Conservation (phyloP, 352 stramenopile species). For the Pythium biforme region DNA sequence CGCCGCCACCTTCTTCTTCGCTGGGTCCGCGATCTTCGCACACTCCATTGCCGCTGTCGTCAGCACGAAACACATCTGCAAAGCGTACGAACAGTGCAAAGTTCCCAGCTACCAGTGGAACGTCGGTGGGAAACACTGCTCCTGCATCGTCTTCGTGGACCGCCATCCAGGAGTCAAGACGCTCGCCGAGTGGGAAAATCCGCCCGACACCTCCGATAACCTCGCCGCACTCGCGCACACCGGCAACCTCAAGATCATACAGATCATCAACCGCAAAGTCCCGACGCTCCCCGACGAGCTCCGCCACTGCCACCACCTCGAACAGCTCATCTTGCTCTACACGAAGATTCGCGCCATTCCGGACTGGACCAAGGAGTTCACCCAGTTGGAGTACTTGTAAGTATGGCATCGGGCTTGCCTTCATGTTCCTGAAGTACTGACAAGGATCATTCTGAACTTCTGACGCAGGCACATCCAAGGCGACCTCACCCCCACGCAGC, state of each 20-base stretch:
- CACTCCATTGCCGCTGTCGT: slow-evolving; percentile 17
- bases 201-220: slow-evolving; percentile 18
- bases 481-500: slow-evolving; percentile 5
- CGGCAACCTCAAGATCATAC: slow-evolving; percentile 23
- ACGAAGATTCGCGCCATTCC: slow-evolving; percentile 24
- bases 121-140: slow-evolving; percentile 8
- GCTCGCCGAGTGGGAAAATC: slow-evolving; percentile 23
- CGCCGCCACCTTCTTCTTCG: slow-evolving; percentile 4
- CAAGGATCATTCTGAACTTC: background rate
- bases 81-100: background rate
- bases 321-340: slow-evolving; percentile 35
- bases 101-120: slow-evolving; percentile 17
- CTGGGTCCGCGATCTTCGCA: slow-evolving; percentile 14
- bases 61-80: slow-evolving; percentile 5
- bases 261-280: slow-evolving; percentile 31
- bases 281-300: slow-evolving; percentile 17
- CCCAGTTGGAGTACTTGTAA: slow-evolving; percentile 10
- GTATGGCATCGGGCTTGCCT: background rate
- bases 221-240: slow-evolving; percentile 17
- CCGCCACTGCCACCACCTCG: slow-evolving; percentile 12
- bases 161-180: slow-evolving; percentile 4
- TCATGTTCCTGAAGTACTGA: background rate
- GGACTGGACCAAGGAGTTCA: slow-evolving; percentile 20
- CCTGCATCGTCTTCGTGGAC: slow-evolving; percentile 29
- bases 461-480: slow-evolving; percentile 16